Percentiles rank a stretch among this genome's conserved stretches.
Conservation (phyloP, 208 protist genomes). For the Tritrichomonas musculus region DNA sequence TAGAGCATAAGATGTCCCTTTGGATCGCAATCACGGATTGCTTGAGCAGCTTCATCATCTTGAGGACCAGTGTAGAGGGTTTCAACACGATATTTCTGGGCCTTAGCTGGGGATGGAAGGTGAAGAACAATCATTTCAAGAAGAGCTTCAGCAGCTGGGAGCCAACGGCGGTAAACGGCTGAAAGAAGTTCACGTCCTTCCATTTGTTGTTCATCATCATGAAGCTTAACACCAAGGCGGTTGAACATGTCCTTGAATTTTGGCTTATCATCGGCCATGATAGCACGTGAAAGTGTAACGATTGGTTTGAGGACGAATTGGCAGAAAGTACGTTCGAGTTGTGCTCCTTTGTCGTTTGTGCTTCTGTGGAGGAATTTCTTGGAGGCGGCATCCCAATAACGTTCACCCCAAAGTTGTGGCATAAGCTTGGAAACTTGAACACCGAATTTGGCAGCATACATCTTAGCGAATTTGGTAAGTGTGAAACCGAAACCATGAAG, state of each 20-base stretch:
- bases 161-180: slow-evolving; percentile 39
- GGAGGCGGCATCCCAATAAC: slow-evolving; percentile 79
- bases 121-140: slow-evolving; percentile 96
- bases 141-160: slow-evolving; percentile 81
- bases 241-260: slow-evolving; percentile 81
- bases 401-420: slow-evolving; percentile 92
- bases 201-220: neutral
- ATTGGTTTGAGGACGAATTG: slow-evolving; percentile 96
- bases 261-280: slow-evolving; percentile 83
- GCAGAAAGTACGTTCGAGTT: slow-evolving; percentile 69
- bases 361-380: slow-evolving; percentile 73
- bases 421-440: slow-evolving; percentile 70
- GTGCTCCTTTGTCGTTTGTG: neutral
- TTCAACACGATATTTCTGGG: slow-evolving; percentile 86
- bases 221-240: slow-evolving; percentile 69
- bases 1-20: slow-evolving; percentile 93
- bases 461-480: slow-evolving; percentile 77
- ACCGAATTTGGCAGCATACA: slow-evolving; percentile 87
- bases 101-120: slow-evolving; percentile 87
- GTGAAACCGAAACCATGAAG: slow-evolving; percentile 98
- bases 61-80: slow-evolving; percentile 88
- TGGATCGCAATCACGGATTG: slow-evolving; percentile 78
- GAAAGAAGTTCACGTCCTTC: slow-evolving; percentile 23
- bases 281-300: slow-evolving; percentile 79
- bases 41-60: slow-evolving; percentile 75